phyloP scores from a whole-genome alignment of 225 moss, liverwort and hornwort species.

The Antitrichia curtipendula region DNA sequence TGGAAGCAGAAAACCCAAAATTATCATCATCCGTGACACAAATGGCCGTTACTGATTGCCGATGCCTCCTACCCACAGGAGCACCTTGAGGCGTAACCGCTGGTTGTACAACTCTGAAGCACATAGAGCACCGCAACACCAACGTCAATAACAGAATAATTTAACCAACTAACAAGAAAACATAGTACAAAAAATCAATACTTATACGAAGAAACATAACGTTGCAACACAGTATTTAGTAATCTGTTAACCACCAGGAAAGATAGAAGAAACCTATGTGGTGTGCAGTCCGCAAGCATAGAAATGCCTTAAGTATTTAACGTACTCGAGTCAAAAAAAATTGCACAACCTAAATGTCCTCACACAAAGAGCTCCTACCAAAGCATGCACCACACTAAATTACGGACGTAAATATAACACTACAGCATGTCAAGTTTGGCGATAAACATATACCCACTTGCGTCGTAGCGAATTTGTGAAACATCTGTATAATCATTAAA shows the following conservation, averaged over 20 bases:
- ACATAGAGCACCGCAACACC: neutral
- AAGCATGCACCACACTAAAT: neutral
- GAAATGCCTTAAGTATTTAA: neutral
- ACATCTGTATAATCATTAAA: neutral
- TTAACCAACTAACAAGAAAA: neutral
- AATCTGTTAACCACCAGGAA: neutral
- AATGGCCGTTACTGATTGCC: conserved; percentile 84
- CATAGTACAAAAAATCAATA: neutral
- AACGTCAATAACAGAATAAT: neutral
- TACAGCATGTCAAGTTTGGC: neutral
- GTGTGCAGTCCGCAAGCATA: neutral
- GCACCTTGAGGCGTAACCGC: conserved; percentile 27
- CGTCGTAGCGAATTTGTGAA: neutral
- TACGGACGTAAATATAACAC: neutral
- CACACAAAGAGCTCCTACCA: neutral
- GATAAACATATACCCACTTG: neutral
- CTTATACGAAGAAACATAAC: neutral
- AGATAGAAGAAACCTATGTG: neutral
- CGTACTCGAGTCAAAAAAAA: neutral
- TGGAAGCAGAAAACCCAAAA: conserved; percentile 82
- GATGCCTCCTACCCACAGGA: conserved; percentile 69
- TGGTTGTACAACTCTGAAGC: conserved; percentile 56
- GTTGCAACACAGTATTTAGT: neutral
- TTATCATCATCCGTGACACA: conserved; percentile 71
- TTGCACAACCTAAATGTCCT: neutral